These are phyloP conservation scores for Paratinospora sagittata DNA, from an alignment of 164 flowering plant genomes.

Conservation along the genomic window DNA sequence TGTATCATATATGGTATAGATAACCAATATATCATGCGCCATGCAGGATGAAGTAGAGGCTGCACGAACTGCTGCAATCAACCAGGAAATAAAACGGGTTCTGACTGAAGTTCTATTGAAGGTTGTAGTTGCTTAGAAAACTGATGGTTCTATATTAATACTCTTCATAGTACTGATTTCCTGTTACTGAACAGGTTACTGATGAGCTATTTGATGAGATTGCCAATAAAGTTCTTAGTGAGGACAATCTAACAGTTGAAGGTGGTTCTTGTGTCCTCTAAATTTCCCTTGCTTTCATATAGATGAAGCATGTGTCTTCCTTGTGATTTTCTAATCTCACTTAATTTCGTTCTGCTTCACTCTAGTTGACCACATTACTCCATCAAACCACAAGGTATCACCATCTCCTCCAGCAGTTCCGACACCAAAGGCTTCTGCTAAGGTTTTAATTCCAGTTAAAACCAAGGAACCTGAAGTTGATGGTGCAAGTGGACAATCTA, in stretches of 20 bases:
- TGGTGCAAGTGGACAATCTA: slow-evolving; percentile 40
- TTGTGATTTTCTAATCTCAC: background rate
- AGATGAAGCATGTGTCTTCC: background rate
- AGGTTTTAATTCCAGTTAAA: slow-evolving; percentile 47
- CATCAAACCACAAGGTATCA: slow-evolving; percentile 25
- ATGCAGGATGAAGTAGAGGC: slow-evolving; percentile 81
- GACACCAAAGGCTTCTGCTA: slow-evolving; percentile 51
- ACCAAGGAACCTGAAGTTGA: slow-evolving; percentile 31
- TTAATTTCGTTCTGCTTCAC: slow-evolving; percentile 5
- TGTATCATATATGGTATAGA: background rate
- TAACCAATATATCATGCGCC: background rate
- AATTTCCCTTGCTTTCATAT: background rate
- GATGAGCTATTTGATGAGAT: slow-evolving; percentile 98
- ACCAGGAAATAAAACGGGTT: slow-evolving; percentile 86
- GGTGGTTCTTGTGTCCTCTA: slow-evolving; percentile 31
- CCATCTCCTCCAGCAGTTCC: slow-evolving; percentile 32
- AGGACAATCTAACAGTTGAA: slow-evolving; percentile 46
- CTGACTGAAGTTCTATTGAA: slow-evolving; percentile 90
- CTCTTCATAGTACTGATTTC: slow-evolving; percentile 13
- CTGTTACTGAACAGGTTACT: slow-evolving; percentile 59
- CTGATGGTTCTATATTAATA: background rate
- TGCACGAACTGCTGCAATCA: slow-evolving; percentile 74
- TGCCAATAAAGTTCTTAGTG: slow-evolving; percentile 79
- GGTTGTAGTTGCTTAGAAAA: slow-evolving; percentile 35
- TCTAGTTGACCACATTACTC: slow-evolving; percentile 17